A percentile compares a stretch with the other conserved stretches of the same genome.
phyloP scores from a whole-genome alignment of 1,284 basidiomycete species.

The Rhizoctonia solani region DNA sequence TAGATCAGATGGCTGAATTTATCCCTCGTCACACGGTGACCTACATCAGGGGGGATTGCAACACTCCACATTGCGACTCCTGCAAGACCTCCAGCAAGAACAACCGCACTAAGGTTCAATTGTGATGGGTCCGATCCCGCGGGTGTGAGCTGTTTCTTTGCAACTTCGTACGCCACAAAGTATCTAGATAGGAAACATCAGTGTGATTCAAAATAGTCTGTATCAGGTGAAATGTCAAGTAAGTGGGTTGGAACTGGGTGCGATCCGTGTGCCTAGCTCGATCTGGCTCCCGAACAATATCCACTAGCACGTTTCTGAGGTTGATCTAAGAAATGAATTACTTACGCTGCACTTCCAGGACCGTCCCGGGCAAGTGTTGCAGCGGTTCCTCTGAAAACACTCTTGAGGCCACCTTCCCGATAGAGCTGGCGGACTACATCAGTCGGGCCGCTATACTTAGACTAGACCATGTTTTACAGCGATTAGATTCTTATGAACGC shows the following conservation, averaged over 20 bases:
- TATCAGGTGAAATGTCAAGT: too few relatives aligned
- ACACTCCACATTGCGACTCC: constrained; percentile 98
- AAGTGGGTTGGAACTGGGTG: not conserved
- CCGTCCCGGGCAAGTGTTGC: constrained; percentile 95
- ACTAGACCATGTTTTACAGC: constrained; percentile 78
- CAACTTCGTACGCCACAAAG: constrained; percentile 95
- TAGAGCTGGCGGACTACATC: constrained; percentile 94
- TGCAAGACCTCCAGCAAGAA: constrained; percentile 91
- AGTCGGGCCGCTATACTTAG: constrained; percentile 87
- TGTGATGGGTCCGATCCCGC: constrained; percentile 75
- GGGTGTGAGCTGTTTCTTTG: constrained; percentile 85
- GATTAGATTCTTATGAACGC: constrained; percentile 55
- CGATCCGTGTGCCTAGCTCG: not conserved
- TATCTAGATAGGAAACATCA: constrained; percentile 59
- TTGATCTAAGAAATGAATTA: constrained; percentile 40
- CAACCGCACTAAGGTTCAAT: constrained; percentile 85
- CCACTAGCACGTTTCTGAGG: not conserved
- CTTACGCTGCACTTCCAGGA: constrained; percentile 93
- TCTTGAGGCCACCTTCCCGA: constrained; percentile 89
- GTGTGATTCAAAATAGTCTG: not conserved
- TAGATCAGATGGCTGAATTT: not conserved
- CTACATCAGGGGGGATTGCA: constrained; percentile 91
- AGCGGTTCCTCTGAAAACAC: constrained; percentile 90
- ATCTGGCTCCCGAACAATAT: not conserved
- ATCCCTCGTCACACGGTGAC: constrained; percentile 43